Evolutionary conservation across 768 basidiomycete genomes (phyloP), one percentile per base, ranked within the genome.

Genomic region (Rhizopogon roseolus): DNA sequence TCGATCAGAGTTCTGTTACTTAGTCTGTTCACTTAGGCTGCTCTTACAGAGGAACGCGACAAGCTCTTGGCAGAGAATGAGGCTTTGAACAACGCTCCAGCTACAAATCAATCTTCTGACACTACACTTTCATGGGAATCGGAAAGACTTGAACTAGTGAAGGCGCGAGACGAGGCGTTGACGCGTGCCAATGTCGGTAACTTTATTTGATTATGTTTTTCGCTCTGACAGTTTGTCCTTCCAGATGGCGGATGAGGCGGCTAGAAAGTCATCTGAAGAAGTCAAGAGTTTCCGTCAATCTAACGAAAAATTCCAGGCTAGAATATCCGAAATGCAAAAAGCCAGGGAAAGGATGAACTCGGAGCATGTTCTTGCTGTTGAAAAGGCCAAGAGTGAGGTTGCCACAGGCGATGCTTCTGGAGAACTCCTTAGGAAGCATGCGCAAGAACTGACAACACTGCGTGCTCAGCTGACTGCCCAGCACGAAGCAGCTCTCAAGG

Each of bases 51-150:
- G 41, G 84, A 92, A 66, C 75, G 81, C 48, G 86, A 88, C 61
- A 75, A 71, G 48, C 68, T 90, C 16, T 70, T 85, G 27, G 76
- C 74, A 0, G 86, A 87, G 62, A 87, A 83, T 62, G 76, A 77
- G 53, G 67, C 69, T 19, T 57, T 66, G 52, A 64, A 55, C 36
- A 52, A 68, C n/a, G 29, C 70, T 1, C 55, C 57, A 44, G 13
- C 19, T n/a, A 13, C 34, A 36, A 36, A 62, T 17, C 59, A 58
- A 1, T 61, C 63, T 4, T 54, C 73, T 4, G 71, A 73, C 13
- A 65, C 68, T 36, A 62, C 63, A 29, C 76, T 72, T 50, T 56
- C 60, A 13, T 81, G 81, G 79, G 85, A 88, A 53, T 61, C 72
- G 1, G 86, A 89, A 63, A 88, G 83, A 59, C 73, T 69, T 0